Evolutionary conservation across 2,329 filamentous ascomycete genomes (phyloP).

Genomic region (Pseudogymnoascus sp.): DNA sequence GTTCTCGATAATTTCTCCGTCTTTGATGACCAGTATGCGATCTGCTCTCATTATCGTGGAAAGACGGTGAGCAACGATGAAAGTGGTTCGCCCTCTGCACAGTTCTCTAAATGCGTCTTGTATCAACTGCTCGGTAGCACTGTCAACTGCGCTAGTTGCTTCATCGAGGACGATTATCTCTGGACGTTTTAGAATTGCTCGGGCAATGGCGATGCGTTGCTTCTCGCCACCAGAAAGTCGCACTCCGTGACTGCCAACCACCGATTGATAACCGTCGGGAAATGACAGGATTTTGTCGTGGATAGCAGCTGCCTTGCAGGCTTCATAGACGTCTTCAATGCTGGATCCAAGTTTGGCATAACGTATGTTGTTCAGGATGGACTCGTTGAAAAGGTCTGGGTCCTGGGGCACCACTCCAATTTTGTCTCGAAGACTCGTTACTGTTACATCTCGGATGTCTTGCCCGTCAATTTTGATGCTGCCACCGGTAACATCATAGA

Average conservation of each 20-base stretch:
- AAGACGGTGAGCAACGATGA: slow-evolving; percentile 36
- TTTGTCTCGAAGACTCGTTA: slow-evolving; percentile 46
- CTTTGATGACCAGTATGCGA: slow-evolving; percentile 43
- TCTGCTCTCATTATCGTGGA: slow-evolving; percentile 47
- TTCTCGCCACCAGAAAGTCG: slow-evolving; percentile 14
- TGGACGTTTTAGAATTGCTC: slow-evolving; percentile 12
- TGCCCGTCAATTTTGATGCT: slow-evolving; percentile 49
- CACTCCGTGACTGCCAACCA: background rate
- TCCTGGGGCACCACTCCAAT: slow-evolving; percentile 59
- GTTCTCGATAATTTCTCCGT: slow-evolving; percentile 42
- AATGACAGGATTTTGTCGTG: slow-evolving; percentile 14
- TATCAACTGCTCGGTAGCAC: slow-evolving; percentile 36
- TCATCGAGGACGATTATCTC: slow-evolving; percentile 14
- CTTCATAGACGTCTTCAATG: slow-evolving; percentile 42
- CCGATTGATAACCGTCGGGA: slow-evolving; percentile 10
- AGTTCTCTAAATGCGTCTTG: slow-evolving; percentile 38
- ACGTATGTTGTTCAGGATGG: slow-evolving; percentile 54
- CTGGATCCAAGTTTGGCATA: slow-evolving; percentile 55
- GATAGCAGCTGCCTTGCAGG: slow-evolving; percentile 12
- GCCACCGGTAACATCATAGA: slow-evolving; percentile 49
- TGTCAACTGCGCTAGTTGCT: slow-evolving; percentile 42
- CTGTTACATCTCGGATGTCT: slow-evolving; percentile 49
- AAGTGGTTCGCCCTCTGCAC: slow-evolving; percentile 40
- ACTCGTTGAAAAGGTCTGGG: slow-evolving; percentile 53
- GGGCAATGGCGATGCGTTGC: slow-evolving; percentile 13